These are phyloP conservation scores for Lipomyces oligophaga DNA, from an alignment of 805 yeast species.

Conservation along the genomic window DNA sequence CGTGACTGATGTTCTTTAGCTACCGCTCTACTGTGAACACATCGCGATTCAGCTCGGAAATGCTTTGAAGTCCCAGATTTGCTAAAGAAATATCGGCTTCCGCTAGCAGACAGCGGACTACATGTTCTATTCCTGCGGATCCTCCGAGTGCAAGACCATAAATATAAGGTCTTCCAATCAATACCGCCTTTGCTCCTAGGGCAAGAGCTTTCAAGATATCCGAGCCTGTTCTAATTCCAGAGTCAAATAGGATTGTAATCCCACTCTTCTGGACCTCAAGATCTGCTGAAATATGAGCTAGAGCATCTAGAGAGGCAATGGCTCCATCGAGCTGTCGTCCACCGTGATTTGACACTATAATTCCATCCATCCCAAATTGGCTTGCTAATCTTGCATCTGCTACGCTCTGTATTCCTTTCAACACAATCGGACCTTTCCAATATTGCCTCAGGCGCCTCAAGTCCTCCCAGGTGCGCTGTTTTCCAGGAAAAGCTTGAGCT, in stretches of 20 bases:
- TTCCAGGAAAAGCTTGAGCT: slow-evolving; percentile 18
- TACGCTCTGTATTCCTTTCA: slow-evolving; percentile 69
- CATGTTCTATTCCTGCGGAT: slow-evolving; percentile 50
- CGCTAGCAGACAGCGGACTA: slow-evolving; percentile 23
- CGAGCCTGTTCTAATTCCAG: slow-evolving; percentile 61
- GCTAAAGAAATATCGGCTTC: slow-evolving; percentile 27
- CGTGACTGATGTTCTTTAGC: too few species aligned
- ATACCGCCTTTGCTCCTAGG: slow-evolving; percentile 58
- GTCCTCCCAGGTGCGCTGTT: slow-evolving; percentile 26
- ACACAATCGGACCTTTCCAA: slow-evolving; percentile 38
- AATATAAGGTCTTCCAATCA: slow-evolving; percentile 58
- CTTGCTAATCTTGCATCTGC: slow-evolving; percentile 65
- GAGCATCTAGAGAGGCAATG: slow-evolving; percentile 57
- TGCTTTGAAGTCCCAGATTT: slow-evolving; percentile 13
- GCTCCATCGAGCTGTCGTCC: slow-evolving; percentile 62
- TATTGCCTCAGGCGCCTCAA: slow-evolving; percentile 15
- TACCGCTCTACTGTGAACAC: too few species aligned
- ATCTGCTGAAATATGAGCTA: slow-evolving; percentile 45
- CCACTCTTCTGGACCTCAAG: slow-evolving; percentile 30
- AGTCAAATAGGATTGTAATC: slow-evolving; percentile 54
- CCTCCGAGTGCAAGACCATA: slow-evolving; percentile 64
- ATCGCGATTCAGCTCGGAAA: slow-evolving; percentile 11
- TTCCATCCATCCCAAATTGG: slow-evolving; percentile 61
- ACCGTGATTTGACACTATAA: slow-evolving; percentile 74
- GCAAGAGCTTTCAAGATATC: slow-evolving; percentile 60